Evolutionary conservation across 257 asterid species (phyloP), one percentile per base, ranked within the genome.

Genomic region (Salvia hispanica): DNA sequence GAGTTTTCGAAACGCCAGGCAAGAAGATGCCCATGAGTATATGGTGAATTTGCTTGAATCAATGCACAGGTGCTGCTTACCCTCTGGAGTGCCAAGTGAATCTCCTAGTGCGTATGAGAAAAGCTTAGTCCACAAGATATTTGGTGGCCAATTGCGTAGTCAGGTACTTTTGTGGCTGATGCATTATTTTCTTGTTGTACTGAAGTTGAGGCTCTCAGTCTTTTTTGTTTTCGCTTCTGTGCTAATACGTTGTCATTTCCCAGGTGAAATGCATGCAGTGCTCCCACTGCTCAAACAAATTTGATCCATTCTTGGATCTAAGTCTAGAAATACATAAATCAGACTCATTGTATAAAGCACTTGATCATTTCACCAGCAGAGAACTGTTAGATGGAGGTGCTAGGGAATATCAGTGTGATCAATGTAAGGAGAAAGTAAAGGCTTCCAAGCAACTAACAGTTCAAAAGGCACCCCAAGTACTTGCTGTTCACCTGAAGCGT

Each of bases 181-280:
- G 31, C 13, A 34, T 55, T 58, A 1, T n/a, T 11, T 69, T 21
- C n/a, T 46, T 5, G 39, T 44, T 52, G 33, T 34, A 37, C 43
- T 59, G 34, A 64, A 48, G 45, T 51, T 51, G 4, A 36, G 46
- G 14, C 14, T 13, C 31, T 47, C 36, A 34, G 39, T 46, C 21
- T 68, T 54, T 61, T 12, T 13, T 10, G 12, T 13, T 36, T 18
- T 52, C 10, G 11, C 14, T 74, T 40, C 50, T 40, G 62, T 42
- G 31, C 31, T 73, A 43, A 65, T 39, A 47, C 8, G 34, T 74
- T 51, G 63, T 45, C 60, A 47, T 67, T 57, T 71, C 67, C 77
- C 43, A 94, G 99, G 97, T 94, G 81, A 91, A 91, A 85, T 91
- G 99, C 79, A 78, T 85, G 95, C 97, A 91, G 66, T 94, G 99